These are phyloP conservation scores for Syzygium grande DNA, from an alignment of 345 rosid genomes.

Conservation along the genomic window DNA sequence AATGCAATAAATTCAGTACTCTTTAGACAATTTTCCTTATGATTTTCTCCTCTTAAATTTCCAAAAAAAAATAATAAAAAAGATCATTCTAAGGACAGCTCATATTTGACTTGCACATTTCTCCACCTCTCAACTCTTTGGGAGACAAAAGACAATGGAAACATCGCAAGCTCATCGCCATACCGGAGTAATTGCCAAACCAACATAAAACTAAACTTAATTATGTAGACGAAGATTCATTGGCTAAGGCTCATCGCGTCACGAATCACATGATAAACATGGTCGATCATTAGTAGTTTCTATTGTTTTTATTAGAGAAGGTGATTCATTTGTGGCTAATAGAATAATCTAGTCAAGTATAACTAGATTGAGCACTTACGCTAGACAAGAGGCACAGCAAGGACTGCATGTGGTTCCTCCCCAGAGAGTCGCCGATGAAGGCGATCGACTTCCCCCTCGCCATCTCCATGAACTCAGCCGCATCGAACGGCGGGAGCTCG, in stretches of 20 bases:
- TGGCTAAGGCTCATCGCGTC: neutral
- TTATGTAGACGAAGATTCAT: neutral
- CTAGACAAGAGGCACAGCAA: conserved; percentile 24
- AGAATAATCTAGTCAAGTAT: neutral
- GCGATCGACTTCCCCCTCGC: conserved; percentile 33
- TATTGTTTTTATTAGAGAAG: neutral
- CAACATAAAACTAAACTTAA: neutral
- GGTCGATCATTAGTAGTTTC: neutral
- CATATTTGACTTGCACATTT: neutral
- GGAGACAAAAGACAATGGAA: neutral
- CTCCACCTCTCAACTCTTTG: neutral
- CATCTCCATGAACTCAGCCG: conserved; percentile 22
- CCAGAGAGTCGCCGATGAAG: conserved; percentile 44
- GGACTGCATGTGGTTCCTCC: conserved; percentile 44
- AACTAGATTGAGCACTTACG: conserved; percentile 8
- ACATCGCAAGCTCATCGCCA: neutral
- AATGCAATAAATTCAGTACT: no score
- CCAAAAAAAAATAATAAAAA: neutral
- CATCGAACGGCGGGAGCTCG: conserved; percentile 18
- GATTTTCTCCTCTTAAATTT: neutral
- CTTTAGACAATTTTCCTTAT: no score
- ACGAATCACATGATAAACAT: neutral
- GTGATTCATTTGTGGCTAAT: neutral
- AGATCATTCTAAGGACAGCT: neutral
- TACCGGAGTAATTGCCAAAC: neutral